phyloP scores from a whole-genome alignment of 73 alveolate genomes.

The Symbiodinium natans region DNA sequence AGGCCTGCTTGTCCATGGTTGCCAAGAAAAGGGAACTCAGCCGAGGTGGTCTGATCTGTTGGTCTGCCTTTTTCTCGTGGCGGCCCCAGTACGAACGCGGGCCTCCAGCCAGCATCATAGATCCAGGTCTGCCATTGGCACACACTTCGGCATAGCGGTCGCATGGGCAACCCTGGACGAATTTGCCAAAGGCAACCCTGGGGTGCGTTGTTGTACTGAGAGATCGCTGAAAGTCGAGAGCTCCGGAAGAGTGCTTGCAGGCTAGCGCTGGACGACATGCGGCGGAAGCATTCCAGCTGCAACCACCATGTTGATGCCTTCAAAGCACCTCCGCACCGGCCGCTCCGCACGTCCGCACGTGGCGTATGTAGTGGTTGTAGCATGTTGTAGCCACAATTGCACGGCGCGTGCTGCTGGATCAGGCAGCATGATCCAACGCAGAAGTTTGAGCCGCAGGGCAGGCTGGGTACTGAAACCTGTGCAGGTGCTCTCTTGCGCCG shows the following conservation, averaged over 20 bases:
- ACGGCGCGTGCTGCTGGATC: neutral
- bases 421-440: neutral
- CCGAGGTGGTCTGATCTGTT: constrained; percentile 80
- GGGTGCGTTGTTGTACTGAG: too few species aligned
- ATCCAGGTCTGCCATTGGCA: constrained; percentile 70
- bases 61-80: constrained; percentile 42
- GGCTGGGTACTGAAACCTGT: neutral
- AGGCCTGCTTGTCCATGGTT: too few species aligned
- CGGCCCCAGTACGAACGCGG: neutral
- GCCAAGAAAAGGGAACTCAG: too few species aligned
- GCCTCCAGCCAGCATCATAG: neutral
- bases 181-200: constrained; percentile 49
- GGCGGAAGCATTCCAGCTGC: neutral
- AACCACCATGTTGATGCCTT: too few species aligned
- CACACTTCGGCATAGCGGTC: constrained; percentile 74
- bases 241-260: constrained; percentile 25
- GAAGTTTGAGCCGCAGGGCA: neutral
- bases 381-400: too few species aligned
- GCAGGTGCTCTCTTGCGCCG: neutral
- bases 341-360: neutral
- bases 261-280: constrained; percentile 85
- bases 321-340: neutral
- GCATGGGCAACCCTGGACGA: constrained; percentile 47
- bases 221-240: neutral
- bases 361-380: too few species aligned